phyloP scores from a whole-genome alignment of 768 basidiomycete species.

The Russula abietina region DNA sequence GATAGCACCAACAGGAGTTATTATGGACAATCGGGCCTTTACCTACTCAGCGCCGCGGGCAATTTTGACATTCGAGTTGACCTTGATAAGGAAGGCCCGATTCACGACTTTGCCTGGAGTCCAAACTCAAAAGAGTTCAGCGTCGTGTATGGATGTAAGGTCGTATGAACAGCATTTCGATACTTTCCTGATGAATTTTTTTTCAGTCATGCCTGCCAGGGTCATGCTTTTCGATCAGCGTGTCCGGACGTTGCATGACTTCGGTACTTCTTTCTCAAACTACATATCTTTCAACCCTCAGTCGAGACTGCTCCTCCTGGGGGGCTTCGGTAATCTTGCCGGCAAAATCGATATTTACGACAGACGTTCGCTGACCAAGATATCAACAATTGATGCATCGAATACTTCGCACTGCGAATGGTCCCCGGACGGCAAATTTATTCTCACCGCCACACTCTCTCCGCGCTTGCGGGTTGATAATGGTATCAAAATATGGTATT shows the following conservation, averaged over 20 bases:
- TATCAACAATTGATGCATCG: conserved; percentile 76
- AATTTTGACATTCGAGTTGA: conserved; percentile 88
- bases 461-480: conserved; percentile 96
- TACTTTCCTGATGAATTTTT: not conserved
- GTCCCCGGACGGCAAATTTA: conserved; percentile 88
- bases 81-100: conserved; percentile 93
- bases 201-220: conserved; percentile 89
- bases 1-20: conserved; percentile 97
- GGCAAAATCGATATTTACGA: conserved; percentile 93
- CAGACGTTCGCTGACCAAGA: conserved; percentile 74
- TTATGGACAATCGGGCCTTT: conserved; percentile 95
- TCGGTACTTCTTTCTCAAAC: conserved; percentile 85
- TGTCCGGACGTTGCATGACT: conserved; percentile 82
- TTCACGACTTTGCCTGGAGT: conserved; percentile 95
- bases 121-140: conserved; percentile 96
- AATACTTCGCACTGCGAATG: conserved; percentile 95
- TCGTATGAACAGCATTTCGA: not conserved
- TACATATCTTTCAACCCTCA: conserved; percentile 94
- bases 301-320: conserved; percentile 78
- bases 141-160: conserved; percentile 93
- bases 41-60: conserved; percentile 85
- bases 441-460: conserved; percentile 92
- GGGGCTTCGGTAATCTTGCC: conserved; percentile 94
- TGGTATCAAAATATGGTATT: conserved; percentile 95
- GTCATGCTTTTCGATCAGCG: conserved; percentile 88